Percentiles rank a stretch among this genome's conserved stretches.
phyloP scores from a whole-genome alignment of 176 grass and related monocot species.

The Ampelocalamus luodianensis region DNA sequence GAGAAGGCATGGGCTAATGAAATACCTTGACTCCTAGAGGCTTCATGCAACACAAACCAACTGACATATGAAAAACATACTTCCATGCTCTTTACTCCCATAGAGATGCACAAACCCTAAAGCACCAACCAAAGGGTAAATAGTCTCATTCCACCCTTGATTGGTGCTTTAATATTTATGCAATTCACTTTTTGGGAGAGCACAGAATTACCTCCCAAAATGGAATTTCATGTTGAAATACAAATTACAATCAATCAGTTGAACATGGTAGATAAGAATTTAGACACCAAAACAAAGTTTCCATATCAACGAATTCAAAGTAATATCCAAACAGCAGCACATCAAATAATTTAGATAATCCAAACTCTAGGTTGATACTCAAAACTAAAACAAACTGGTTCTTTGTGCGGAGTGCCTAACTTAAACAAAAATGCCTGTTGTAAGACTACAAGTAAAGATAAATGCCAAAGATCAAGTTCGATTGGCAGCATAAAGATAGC shows the following conservation, averaged over 20 bases:
- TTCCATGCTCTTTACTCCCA: too few relatives aligned
- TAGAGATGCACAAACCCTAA: too few relatives aligned
- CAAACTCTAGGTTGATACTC: constrained; percentile 27
- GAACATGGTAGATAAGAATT: background rate
- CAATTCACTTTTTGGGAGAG: too few relatives aligned
- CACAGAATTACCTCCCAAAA: too few relatives aligned
- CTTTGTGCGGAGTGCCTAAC: constrained; percentile 26
- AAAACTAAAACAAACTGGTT: constrained; percentile 33
- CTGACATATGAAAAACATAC: too few relatives aligned
- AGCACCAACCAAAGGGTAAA: too few relatives aligned
- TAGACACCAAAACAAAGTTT: background rate
- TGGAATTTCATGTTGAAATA: background rate
- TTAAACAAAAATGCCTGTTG: constrained; percentile 54
- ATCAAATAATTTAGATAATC: background rate
- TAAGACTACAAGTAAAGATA: background rate
- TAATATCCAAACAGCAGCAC: background rate
- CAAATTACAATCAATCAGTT: background rate
- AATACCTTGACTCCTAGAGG: too few relatives aligned
- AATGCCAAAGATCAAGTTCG: constrained; percentile 8
- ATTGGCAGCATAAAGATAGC: constrained; percentile 4
- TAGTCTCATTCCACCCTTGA: too few relatives aligned
- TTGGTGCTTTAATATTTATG: too few relatives aligned
- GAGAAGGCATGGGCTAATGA: background rate
- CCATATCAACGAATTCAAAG: background rate
- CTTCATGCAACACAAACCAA: too few relatives aligned